Percentiles rank a stretch among this genome's conserved stretches.
These are phyloP conservation scores for Pyricularia sp. DNA, from an alignment of 2,329 filamentous ascomycete genomes.

Conservation along the genomic window DNA sequence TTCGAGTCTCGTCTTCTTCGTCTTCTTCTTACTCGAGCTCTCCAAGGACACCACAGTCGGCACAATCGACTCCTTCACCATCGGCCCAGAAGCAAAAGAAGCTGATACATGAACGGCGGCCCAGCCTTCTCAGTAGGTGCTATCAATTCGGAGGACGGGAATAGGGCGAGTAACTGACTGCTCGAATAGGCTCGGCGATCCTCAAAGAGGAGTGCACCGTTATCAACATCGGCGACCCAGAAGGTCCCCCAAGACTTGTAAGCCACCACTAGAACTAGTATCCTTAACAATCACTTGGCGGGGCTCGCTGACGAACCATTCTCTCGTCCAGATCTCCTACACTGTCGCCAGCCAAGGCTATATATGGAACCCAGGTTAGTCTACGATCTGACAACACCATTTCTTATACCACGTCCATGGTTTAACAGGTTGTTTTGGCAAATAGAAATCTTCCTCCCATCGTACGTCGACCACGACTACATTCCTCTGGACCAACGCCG, in stretches of 20 bases:
- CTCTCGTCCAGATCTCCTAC: slow-evolving; percentile 57
- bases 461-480: slow-evolving; percentile 67
- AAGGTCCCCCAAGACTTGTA: slow-evolving; percentile 64
- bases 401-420: neutral
- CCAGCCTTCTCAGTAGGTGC: slow-evolving; percentile 51
- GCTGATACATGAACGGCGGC: slow-evolving; percentile 44
- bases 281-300: no score
- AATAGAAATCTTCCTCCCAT: slow-evolving; percentile 70
- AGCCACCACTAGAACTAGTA: slow-evolving; percentile 16
- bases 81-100: slow-evolving; percentile 28
- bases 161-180: neutral
- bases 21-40: slow-evolving; percentile 48
- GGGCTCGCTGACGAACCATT: slow-evolving; percentile 3
- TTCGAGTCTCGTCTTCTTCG: slow-evolving; percentile 28
- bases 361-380: slow-evolving; percentile 68
- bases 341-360: slow-evolving; percentile 73
- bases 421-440: neutral
- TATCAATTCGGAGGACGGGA: neutral
- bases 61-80: slow-evolving; percentile 29
- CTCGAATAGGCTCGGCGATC: slow-evolving; percentile 52
- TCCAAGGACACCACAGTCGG: slow-evolving; percentile 33
- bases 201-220: slow-evolving; percentile 71
- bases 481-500: slow-evolving; percentile 65
- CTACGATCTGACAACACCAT: neutral
- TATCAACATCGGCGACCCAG: slow-evolving; percentile 66